These are phyloP conservation scores for Yamadazyma atmosphaerica DNA, from an alignment of 1,139 yeast species.

Conservation along the genomic window DNA sequence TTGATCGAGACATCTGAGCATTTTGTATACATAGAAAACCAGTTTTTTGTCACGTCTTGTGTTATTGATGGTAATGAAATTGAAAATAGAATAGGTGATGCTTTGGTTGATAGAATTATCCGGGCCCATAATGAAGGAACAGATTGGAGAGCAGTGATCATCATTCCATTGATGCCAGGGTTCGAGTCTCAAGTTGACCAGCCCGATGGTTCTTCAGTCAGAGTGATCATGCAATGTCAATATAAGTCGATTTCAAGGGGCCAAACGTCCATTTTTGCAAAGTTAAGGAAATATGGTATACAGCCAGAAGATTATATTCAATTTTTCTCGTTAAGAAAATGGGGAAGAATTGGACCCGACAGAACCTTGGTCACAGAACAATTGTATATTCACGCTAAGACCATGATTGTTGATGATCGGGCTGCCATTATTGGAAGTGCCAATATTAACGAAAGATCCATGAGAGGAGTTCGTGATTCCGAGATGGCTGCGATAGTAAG, in stretches of 20 bases:
- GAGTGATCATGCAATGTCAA: conserved; percentile 97
- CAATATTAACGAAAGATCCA: conserved; percentile 91
- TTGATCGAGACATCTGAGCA: conserved; percentile 91
- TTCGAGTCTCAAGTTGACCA: conserved; percentile 92
- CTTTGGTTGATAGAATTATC: conserved; percentile 89
- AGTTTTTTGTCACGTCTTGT: conserved; percentile 88
- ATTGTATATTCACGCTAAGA: conserved; percentile 89
- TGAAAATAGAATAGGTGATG: conserved; percentile 92
- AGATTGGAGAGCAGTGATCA: conserved; percentile 85
- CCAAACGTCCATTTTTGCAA: conserved; percentile 82
- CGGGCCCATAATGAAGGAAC: conserved; percentile 79
- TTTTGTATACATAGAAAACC: conserved; percentile 91
- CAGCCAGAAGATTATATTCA: conserved; percentile 90
- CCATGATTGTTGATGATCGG: conserved; percentile 91
- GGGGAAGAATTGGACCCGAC: conserved; percentile 89
- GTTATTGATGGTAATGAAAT: conserved; percentile 83
- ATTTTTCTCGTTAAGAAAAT: conserved; percentile 87
- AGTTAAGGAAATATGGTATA: conserved; percentile 75
- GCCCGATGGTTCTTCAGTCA: conserved; percentile 89
- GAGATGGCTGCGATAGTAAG: conserved; percentile 89
- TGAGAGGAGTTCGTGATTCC: conserved; percentile 91
- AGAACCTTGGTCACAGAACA: conserved; percentile 84
- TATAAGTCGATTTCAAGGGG: conserved; percentile 93
- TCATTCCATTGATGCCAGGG: conserved; percentile 97
- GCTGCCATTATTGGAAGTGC: conserved; percentile 96